Base-by-base conservation (phyloP, 176 grass and related monocot species). In the maize (Zea mays) region DNA sequence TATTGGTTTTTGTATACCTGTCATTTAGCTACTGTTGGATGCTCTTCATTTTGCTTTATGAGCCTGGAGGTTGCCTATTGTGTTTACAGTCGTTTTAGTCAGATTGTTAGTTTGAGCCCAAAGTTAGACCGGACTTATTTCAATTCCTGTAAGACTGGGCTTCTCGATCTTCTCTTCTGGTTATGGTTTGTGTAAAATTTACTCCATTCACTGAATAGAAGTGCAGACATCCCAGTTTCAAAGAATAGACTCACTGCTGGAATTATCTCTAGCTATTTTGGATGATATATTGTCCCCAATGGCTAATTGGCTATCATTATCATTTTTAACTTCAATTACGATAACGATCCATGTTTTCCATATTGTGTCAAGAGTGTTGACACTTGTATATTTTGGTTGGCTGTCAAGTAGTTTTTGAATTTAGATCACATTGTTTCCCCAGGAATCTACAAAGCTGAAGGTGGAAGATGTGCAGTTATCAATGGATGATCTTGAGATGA, bases 401-500 rank as follows among this genome's bases (percentile, higher is more conserved):
- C 38, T 59, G 35, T 58, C 43, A 12, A 68, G 47, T 47, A 74
- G 20, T 74, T 67, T 72, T 11, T 64, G 15, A 82, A 62, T 52
- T 60, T 50, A n/a, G 10, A 39, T 77, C 51, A 20, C 67, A 21
- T 70, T 41, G 2, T 51, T 72, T 35, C 16, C n/a, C 19, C 62
- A 67, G 81, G 80, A 94, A 83, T 71, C 83, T 75, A 84, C 87
- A 73, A 80, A 95, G 37, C 43, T 87, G 40, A 92, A 90, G 42
- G 87, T 88, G 39, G 90, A 92, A 82, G 96, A 99, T 86, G 44
- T 95, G 50, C 89, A 94, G 56, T 86, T 94, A 70, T 86, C 85
- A 68, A 82, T 88, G 83, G 96, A 95, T 87, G 92, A 99, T 73
- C 85, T 99, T 35, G 92, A 99, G 78, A 83, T 90, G 71, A 87